Conservation (phyloP, 768 basidiomycete genomes). For the Hysterangium stoloniferum region DNA sequence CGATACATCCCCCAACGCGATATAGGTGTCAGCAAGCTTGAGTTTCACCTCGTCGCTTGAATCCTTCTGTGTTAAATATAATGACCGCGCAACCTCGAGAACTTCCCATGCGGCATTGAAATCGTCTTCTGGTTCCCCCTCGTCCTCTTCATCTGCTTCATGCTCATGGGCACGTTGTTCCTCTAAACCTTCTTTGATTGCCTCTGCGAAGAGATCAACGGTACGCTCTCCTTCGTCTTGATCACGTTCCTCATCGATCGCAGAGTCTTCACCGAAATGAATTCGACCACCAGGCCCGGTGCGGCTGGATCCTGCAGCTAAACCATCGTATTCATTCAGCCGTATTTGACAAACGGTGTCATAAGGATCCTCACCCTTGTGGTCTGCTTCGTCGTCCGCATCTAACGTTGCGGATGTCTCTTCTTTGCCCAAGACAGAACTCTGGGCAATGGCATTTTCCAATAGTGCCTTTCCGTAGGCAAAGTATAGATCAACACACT, state of each 20-base stretch:
- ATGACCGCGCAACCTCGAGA: conserved; percentile 85
- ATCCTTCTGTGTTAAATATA: conserved; percentile 62
- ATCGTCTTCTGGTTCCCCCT: conserved; percentile 87
- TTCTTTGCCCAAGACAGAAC: conserved; percentile 84
- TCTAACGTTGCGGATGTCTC: conserved; percentile 48
- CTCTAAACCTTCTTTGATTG: conserved; percentile 37
- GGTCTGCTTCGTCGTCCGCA: conserved; percentile 26
- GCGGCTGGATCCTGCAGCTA: conserved; percentile 27
- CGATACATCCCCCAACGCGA: conserved; percentile 91
- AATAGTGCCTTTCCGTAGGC: conserved; percentile 89
- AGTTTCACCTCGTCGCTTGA: conserved; percentile 49
- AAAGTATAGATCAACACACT: conserved; percentile 83
- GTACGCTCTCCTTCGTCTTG: conserved; percentile 32
- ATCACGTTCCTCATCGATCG: conserved; percentile 27
- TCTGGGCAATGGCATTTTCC: conserved; percentile 85
- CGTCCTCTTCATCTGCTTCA: conserved; percentile 55
- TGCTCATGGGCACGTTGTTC: conserved; percentile 34
- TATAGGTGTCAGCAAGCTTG: conserved; percentile 86
- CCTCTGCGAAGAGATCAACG: conserved; percentile 59
- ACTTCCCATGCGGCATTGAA: conserved; percentile 98
- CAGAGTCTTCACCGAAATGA: conserved; percentile 63
- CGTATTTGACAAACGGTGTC: too few relatives aligned
- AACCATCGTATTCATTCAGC: too few relatives aligned
- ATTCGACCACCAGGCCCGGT: conserved; percentile 48
- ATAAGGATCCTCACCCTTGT: conserved; percentile 25